phyloP scores from a whole-genome alignment of 495 filamentous ascomycete species.

The Neurospora sp. region DNA sequence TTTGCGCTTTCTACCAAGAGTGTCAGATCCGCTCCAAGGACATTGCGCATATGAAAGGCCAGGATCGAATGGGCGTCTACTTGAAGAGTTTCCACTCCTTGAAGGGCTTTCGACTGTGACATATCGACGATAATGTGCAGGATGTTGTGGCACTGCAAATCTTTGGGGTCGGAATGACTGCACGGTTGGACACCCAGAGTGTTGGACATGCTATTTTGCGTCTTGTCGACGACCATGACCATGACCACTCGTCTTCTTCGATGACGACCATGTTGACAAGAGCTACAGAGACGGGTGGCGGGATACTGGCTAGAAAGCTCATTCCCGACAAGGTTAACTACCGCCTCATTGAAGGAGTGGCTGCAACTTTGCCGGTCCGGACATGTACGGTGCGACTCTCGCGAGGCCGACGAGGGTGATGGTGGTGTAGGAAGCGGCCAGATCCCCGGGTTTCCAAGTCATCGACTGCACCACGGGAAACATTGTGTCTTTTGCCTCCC shows the following conservation, averaged over 20 bases:
- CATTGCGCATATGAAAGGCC: background rate
- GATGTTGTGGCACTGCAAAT: background rate
- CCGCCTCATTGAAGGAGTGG: background rate
- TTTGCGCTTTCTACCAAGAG: background rate
- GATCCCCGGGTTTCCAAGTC: background rate
- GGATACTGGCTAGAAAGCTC: background rate
- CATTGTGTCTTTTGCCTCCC: background rate
- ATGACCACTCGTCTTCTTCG: background rate
- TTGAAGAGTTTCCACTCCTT: background rate
- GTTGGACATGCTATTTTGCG: background rate
- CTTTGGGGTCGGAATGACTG: background rate
- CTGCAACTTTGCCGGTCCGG: background rate
- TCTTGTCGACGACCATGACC: background rate
- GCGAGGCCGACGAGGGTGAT: background rate
- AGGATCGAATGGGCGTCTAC: background rate
- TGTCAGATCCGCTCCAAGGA: background rate
- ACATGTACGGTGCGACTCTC: background rate
- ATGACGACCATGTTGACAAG: background rate
- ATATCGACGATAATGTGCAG: background rate
- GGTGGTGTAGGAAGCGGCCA: background rate
- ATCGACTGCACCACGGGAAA: slow-evolving; percentile 1
- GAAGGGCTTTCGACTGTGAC: background rate
- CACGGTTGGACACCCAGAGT: background rate
- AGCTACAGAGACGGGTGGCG: background rate
- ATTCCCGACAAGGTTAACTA: background rate